Conservation (phyloP, 805 yeast genomes). For the Wickerhamiella shivajii region DNA sequence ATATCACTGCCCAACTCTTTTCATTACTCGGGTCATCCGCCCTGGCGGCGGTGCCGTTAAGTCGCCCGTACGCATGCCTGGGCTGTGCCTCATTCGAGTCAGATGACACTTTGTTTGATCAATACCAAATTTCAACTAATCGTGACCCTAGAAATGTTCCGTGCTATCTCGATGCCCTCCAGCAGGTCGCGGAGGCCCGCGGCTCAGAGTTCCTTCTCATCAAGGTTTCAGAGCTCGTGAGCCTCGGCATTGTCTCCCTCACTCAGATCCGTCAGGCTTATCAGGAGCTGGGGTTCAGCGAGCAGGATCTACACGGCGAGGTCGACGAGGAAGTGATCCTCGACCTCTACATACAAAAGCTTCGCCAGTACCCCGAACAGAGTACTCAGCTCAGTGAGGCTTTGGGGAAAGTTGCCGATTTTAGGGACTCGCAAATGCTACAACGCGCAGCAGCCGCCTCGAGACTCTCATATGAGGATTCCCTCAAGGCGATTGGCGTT, state of each 20-base stretch:
- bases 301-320: conserved; percentile 12
- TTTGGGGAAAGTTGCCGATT: conserved; percentile 10
- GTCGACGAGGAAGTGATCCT: conserved; percentile 9
- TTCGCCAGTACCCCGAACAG: conserved; percentile 1
- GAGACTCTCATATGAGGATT: neutral
- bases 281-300: conserved; percentile 22
- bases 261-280: conserved; percentile 33
- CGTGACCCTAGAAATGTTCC: conserved; percentile 35
- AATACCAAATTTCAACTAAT: conserved; percentile 30
- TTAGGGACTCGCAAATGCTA: conserved; percentile 9
- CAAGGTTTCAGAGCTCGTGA: conserved; percentile 32
- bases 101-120: conserved; percentile 34
- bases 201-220: conserved; percentile 33
- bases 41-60: neutral
- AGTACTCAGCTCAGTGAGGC: conserved; percentile 7
- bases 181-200: conserved; percentile 35
- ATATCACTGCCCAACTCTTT: neutral
- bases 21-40: neutral
- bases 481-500: conserved; percentile 3
- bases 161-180: conserved; percentile 43
- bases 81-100: conserved; percentile 17
- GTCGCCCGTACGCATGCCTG: conserved; percentile 14
- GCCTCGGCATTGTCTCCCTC: conserved; percentile 39
- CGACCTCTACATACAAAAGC: conserved; percentile 5
- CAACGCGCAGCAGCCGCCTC: conserved; percentile 3